phyloP scores from a whole-genome alignment of 306 rosid genomes.

The Quercus variabilis region DNA sequence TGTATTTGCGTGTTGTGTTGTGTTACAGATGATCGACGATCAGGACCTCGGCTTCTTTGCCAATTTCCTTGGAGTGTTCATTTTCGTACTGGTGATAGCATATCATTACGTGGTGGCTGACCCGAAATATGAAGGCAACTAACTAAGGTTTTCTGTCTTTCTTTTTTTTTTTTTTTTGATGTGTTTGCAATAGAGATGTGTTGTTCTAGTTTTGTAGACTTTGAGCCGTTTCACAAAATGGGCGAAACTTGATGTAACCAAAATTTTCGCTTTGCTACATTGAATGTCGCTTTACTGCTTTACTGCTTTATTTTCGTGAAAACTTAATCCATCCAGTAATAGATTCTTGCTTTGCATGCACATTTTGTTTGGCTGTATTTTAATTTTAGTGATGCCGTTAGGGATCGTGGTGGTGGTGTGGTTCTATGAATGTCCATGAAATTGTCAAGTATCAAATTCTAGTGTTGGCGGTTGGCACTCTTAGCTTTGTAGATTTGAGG shows the following conservation, averaged over 20 bases:
- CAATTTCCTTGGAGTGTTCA: constrained; percentile 85
- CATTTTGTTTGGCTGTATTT: background rate
- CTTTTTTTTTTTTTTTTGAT: background rate
- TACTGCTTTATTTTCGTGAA: background rate
- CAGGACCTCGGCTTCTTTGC: constrained; percentile 84
- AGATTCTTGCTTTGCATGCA: background rate
- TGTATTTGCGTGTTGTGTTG: constrained; percentile 10
- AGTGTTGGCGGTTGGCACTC: background rate
- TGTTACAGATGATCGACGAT: constrained; percentile 80
- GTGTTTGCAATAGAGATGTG: constrained; percentile 21
- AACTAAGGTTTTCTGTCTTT: constrained; percentile 10
- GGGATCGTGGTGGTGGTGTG: background rate
- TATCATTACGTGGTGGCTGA: constrained; percentile 91
- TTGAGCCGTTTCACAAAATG: constrained; percentile 20
- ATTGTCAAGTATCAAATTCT: background rate
- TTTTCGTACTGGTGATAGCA: constrained; percentile 77
- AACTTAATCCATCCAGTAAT: background rate
- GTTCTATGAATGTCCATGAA: background rate
- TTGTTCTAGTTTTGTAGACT: constrained; percentile 27
- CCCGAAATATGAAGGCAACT: constrained; percentile 77
- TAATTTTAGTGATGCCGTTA: background rate
- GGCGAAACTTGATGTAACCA: constrained; percentile 22
- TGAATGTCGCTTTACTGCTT: background rate
- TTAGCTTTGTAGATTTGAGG: background rate
- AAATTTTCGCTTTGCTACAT: constrained; percentile 6